These are phyloP conservation scores for Leccinum subtestaceum DNA, from an alignment of 768 basidiomycete genomes.

Conservation along the genomic window DNA sequence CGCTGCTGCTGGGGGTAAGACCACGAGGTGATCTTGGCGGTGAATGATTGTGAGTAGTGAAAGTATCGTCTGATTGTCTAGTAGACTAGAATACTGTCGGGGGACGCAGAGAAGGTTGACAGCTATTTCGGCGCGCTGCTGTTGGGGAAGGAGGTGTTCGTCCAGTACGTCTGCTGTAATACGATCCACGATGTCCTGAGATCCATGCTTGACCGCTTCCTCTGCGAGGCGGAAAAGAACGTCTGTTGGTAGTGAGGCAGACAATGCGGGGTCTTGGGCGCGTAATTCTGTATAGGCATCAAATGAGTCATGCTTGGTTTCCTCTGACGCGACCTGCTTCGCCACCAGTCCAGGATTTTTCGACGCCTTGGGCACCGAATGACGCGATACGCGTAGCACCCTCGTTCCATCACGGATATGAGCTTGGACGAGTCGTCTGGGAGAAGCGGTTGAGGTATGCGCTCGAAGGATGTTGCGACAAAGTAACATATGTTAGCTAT, in stretches of 20 bases:
- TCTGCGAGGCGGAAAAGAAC: constrained; percentile 31
- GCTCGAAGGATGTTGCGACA: constrained; percentile 58
- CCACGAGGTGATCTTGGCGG: constrained; percentile 11
- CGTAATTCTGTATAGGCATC: constrained; percentile 29
- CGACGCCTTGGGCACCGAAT: constrained; percentile 23
- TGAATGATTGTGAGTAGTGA: constrained; percentile 21
- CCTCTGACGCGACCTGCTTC: constrained; percentile 8
- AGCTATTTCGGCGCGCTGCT: constrained; percentile 27
- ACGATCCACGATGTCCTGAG: constrained; percentile 35
- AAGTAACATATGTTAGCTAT: constrained; percentile 75
- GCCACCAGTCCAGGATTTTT: constrained; percentile 11
- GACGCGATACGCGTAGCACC: constrained; percentile 27
- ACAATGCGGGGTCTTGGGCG: constrained; percentile 21
- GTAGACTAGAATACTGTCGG: constrained; percentile 12
- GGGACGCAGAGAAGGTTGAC: constrained; percentile 26
- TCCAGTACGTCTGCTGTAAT: constrained; percentile 41
- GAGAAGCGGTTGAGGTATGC: constrained; percentile 35
- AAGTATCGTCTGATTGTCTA: constrained; percentile 24
- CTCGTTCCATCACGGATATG: constrained; percentile 15
- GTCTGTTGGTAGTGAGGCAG: constrained; percentile 24
- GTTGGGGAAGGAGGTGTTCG: constrained; percentile 16
- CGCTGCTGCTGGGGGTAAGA: constrained; percentile 13
- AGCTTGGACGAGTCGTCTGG: constrained; percentile 21
- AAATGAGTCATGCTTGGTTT: constrained; percentile 25
- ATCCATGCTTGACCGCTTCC: constrained; percentile 31